phyloP scores from a whole-genome alignment of 208 protist genomes.

The Strigomonas culicis region DNA sequence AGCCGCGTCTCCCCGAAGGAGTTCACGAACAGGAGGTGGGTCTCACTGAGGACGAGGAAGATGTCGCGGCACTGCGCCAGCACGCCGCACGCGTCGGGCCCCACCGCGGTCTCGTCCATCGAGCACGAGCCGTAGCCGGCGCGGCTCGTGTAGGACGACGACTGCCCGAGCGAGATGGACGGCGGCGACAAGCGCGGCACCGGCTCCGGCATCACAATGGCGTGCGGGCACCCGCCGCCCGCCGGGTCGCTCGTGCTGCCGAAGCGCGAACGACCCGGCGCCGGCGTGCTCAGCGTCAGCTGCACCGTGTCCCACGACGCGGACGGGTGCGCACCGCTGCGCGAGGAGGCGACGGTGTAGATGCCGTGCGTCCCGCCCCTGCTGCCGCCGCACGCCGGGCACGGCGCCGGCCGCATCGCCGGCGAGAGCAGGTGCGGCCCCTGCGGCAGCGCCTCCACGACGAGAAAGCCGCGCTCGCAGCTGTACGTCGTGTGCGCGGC shows the following conservation, averaged over 20 bases:
- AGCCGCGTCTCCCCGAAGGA: conserved; percentile 34
- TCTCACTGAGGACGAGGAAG: conserved; percentile 32
- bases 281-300: conserved; percentile 15
- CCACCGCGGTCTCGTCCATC: not conserved
- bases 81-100: not conserved
- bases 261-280: not conserved
- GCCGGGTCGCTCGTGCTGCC: no score
- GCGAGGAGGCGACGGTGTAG: not conserved
- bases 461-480: conserved; percentile 26
- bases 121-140: not conserved
- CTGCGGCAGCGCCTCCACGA: conserved; percentile 12
- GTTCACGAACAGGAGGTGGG: conserved; percentile 37
- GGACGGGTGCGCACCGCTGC: not conserved
- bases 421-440: not conserved
- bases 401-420: not conserved
- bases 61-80: conserved; percentile 16
- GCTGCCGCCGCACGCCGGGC: no score
- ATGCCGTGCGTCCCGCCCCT: not conserved
- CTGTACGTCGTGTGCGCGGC: conserved; percentile 19
- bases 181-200: no score
- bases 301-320: conserved; percentile 25
- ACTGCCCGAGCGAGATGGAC: not conserved
- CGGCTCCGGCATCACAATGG: no score
- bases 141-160: not conserved
- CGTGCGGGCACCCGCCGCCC: no score